Conservation (phyloP, 805 yeast genomes). For the Limtongia smithiae region DNA sequence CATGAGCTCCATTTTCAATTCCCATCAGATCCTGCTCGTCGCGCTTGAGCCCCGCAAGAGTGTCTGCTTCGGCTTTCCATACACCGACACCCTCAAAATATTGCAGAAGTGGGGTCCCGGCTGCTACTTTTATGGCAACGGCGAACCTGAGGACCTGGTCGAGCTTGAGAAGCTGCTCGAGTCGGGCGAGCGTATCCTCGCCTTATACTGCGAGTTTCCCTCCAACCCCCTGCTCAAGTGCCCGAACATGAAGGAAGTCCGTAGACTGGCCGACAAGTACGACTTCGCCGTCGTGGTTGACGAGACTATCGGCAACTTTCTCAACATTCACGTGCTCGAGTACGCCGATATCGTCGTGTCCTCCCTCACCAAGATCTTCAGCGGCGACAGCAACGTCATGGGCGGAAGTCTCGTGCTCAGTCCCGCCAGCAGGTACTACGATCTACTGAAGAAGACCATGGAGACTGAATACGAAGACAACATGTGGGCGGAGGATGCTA, state of each 20-base stretch:
- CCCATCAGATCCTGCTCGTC: constrained; percentile 50
- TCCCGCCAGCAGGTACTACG: constrained; percentile 54
- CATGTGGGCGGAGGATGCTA: constrained; percentile 92
- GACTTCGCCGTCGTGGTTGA: constrained; percentile 81
- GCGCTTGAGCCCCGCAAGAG: constrained; percentile 47
- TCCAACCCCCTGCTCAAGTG: constrained; percentile 88
- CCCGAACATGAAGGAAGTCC: constrained; percentile 67
- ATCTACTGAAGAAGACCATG: constrained; percentile 47
- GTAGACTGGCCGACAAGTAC: constrained; percentile 62
- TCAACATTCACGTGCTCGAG: constrained; percentile 75
- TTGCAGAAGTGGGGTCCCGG: constrained; percentile 90
- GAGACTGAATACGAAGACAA: constrained; percentile 64
- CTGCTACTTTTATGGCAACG: constrained; percentile 77
- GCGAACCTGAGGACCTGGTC: constrained; percentile 63
- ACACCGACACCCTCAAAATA: constrained; percentile 85
- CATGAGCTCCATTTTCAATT: constrained; percentile 84
- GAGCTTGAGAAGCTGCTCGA: constrained; percentile 61
- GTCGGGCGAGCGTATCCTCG: constrained; percentile 63
- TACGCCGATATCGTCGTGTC: constrained; percentile 84
- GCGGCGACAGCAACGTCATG: constrained; percentile 94
- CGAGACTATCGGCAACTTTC: constrained; percentile 90
- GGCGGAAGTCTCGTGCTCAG: constrained; percentile 83
- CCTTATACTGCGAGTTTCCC: constrained; percentile 89
- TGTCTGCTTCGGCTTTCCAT: constrained; percentile 94
- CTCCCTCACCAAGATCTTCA: constrained; percentile 85